phyloP scores from a whole-genome alignment of 2,329 filamentous ascomycete genomes.

The Arachnomyces sp. region DNA sequence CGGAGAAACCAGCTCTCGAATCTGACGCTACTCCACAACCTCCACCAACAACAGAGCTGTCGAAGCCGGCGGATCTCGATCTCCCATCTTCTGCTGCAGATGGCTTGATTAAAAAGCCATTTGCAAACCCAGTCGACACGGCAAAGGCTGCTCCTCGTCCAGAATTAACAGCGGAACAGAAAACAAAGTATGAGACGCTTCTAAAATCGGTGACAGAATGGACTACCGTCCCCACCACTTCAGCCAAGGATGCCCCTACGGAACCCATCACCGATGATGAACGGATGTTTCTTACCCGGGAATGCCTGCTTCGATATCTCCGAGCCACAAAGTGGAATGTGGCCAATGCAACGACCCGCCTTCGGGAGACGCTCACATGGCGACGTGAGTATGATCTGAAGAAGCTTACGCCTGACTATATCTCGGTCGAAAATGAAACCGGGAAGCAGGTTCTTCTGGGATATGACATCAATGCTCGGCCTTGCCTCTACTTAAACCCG shows the following conservation, averaged over 20 bases:
- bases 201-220: slow-evolving; percentile 64
- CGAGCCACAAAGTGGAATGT: slow-evolving; percentile 87
- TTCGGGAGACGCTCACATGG: slow-evolving; percentile 77
- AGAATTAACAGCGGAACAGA: slow-evolving; percentile 66
- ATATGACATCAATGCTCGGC: slow-evolving; percentile 76
- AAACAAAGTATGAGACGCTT: slow-evolving; percentile 72
- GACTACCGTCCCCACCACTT: slow-evolving; percentile 60
- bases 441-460: slow-evolving; percentile 89
- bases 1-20: no score
- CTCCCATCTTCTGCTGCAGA: slow-evolving; percentile 32
- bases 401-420: slow-evolving; percentile 68
- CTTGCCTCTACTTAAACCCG: slow-evolving; percentile 84
- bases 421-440: slow-evolving; percentile 89
- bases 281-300: slow-evolving; percentile 81
- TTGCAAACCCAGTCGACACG: slow-evolving; percentile 50
- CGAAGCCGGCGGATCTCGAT: no score
- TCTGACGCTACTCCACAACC: slow-evolving; percentile 2
- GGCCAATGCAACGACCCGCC: slow-evolving; percentile 66
- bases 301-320: slow-evolving; percentile 88
- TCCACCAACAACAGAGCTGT: no score
- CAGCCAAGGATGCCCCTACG: slow-evolving; percentile 49
- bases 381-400: slow-evolving; percentile 81
- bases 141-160: slow-evolving; percentile 51
- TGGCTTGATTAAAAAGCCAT: slow-evolving; percentile 48
- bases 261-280: slow-evolving; percentile 69